A percentile compares a stretch with the other conserved stretches of the same genome.
These are phyloP conservation scores for Fusarium agapanthi DNA, from an alignment of 2,329 filamentous ascomycete genomes.

Conservation along the genomic window DNA sequence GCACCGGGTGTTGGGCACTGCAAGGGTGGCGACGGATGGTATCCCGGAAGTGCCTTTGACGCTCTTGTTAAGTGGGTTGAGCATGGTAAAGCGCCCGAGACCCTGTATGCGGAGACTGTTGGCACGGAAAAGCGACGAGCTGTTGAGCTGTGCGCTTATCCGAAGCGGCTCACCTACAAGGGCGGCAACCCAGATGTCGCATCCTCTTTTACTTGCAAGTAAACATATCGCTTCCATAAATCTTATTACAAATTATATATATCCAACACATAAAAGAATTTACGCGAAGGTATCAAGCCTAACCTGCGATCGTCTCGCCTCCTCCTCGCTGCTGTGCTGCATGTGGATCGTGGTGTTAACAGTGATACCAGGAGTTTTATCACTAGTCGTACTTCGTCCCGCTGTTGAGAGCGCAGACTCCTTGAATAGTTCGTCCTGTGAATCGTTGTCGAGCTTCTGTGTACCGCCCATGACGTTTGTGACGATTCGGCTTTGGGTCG, in stretches of 20 bases:
- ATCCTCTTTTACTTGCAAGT: constrained; percentile 19
- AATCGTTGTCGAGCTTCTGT: constrained; percentile 30
- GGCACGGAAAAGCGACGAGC: background rate
- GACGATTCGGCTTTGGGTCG: constrained; percentile 29
- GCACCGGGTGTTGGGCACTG: constrained; percentile 29
- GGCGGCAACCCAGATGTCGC: background rate
- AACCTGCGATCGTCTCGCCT: constrained; percentile 4
- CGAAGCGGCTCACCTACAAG: constrained; percentile 2
- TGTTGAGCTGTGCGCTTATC: constrained; percentile 14
- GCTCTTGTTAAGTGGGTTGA: constrained; percentile 27
- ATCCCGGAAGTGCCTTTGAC: constrained; percentile 12
- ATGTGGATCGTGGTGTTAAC: constrained; percentile 35
- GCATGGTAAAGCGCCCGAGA: constrained; percentile 5
- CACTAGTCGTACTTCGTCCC: background rate
- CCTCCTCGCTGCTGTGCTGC: constrained; percentile 9
- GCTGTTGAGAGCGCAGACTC: background rate
- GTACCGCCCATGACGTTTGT: constrained; percentile 38
- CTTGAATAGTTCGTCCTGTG: constrained; percentile 37
- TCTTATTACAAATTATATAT: background rate
- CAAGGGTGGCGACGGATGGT: background rate
- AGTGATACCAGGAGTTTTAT: constrained; percentile 27
- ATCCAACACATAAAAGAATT: no score
- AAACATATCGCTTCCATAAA: background rate
- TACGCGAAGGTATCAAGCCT: constrained; percentile 11
- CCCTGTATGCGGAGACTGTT: constrained; percentile 9